A percentile compares a stretch with the other conserved stretches of the same genome.
Conservation (phyloP, 192 early-diverging fungal genomes). For the Chytriomyces sp. region DNA sequence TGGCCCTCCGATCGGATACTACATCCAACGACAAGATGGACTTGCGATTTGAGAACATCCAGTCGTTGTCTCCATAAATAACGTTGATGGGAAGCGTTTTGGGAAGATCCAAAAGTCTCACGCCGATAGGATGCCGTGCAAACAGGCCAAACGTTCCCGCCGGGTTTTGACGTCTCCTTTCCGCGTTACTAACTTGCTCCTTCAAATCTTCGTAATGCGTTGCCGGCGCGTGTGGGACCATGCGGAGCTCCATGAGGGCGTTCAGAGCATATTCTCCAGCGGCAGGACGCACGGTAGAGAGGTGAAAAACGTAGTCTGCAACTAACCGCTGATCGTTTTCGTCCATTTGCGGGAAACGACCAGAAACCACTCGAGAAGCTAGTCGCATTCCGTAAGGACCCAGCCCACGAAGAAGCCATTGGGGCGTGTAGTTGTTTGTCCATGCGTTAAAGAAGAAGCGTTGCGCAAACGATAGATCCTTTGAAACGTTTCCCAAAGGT, state of each 20-base stretch:
- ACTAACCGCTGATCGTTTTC: constrained; percentile 19
- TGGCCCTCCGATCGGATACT: neutral
- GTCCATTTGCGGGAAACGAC: constrained; percentile 24
- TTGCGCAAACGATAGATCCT: constrained; percentile 18
- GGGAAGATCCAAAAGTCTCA: constrained; percentile 1
- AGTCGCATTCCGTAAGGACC: constrained; percentile 11
- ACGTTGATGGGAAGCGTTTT: constrained; percentile 6
- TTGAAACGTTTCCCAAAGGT: neutral
- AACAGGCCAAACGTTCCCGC: constrained; percentile 8
- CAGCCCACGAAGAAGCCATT: constrained; percentile 18
- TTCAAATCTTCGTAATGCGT: neutral
- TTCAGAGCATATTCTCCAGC: constrained; percentile 31
- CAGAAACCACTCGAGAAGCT: constrained; percentile 12
- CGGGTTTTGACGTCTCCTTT: neutral
- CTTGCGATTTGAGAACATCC: constrained; percentile 24
- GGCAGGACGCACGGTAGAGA: constrained; percentile 19
- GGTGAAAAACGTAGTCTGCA: constrained; percentile 22
- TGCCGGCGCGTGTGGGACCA: neutral
- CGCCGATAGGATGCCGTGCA: constrained; percentile 21
- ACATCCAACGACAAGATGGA: constrained; percentile 14
- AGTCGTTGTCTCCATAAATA: constrained; percentile 24
- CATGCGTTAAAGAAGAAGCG: constrained; percentile 22
- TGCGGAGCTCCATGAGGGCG: constrained; percentile 25
- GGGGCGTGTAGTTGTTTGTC: constrained; percentile 27
- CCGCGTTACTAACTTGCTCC: neutral